Percentiles rank a stretch among this genome's conserved stretches.
Conservation (phyloP, 495 filamentous ascomycete species). For the Choiromyces venosus region DNA sequence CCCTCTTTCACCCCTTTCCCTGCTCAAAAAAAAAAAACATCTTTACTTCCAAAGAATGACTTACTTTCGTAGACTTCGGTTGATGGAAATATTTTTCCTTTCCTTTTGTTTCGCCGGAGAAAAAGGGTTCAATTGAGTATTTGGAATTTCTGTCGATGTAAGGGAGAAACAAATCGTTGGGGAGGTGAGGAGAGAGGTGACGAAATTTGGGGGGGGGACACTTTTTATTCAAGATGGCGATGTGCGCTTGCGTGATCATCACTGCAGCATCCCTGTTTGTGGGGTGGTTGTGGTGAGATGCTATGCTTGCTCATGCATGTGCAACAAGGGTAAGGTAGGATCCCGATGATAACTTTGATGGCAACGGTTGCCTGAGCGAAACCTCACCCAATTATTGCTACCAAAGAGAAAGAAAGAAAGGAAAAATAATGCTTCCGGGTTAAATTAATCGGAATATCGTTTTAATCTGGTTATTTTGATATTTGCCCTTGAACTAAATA, state of each 20-base stretch:
- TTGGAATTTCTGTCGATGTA: neutral
- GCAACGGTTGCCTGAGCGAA: neutral
- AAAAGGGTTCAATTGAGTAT: neutral
- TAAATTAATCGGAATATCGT: neutral
- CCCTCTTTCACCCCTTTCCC: neutral
- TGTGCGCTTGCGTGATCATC: constrained; percentile 1
- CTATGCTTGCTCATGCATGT: neutral
- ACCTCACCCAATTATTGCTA: neutral
- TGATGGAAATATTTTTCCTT: neutral
- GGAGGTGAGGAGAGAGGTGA: neutral
- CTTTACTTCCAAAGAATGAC: neutral
- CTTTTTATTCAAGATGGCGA: neutral
- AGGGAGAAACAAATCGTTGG: neutral
- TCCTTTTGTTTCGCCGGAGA: neutral
- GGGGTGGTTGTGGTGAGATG: neutral
- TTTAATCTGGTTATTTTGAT: neutral
- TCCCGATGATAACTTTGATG: neutral
- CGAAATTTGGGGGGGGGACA: neutral
- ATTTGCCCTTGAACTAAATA: neutral
- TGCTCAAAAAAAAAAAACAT: neutral
- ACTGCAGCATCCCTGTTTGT: constrained; percentile 1
- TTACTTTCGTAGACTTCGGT: neutral
- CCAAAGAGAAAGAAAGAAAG: neutral
- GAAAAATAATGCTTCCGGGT: neutral
- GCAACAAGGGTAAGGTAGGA: neutral